Evolutionary conservation across 2,329 filamentous ascomycete species (phyloP).

Genomic region (Alternaria sp.): DNA sequence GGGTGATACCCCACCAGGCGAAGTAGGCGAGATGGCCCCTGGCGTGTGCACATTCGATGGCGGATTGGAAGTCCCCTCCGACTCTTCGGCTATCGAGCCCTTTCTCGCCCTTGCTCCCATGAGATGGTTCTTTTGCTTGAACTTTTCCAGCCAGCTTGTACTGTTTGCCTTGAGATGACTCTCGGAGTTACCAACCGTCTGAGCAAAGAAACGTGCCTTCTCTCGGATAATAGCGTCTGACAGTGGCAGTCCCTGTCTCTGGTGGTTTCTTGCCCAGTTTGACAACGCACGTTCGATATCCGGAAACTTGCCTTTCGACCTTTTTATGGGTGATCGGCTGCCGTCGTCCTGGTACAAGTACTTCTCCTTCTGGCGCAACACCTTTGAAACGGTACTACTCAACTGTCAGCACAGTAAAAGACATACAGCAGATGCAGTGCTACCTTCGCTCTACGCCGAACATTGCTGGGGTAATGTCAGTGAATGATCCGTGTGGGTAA

Average conservation of each 20-base stretch:
- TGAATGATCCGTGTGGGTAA: conserved; percentile 10
- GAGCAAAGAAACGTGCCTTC: conserved; percentile 82
- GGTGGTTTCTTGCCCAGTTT: conserved; percentile 85
- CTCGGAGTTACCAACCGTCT: conserved; percentile 74
- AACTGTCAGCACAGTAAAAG: conserved; percentile 27
- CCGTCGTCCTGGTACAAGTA: conserved; percentile 85
- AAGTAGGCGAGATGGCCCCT: conserved; percentile 74
- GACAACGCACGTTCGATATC: conserved; percentile 91
- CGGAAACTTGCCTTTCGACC: conserved; percentile 82
- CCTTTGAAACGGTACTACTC: conserved; percentile 95
- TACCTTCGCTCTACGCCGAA: conserved; percentile 99
- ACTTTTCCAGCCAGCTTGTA: conserved; percentile 87
- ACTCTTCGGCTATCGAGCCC: conserved; percentile 69
- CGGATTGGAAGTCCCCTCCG: conserved; percentile 67
- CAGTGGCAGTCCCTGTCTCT: conserved; percentile 76
- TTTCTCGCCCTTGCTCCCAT: conserved; percentile 64
- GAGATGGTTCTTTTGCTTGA: conserved; percentile 85
- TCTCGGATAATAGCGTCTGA: conserved; percentile 84
- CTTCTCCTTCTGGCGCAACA: conserved; percentile 91
- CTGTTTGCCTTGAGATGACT: conserved; percentile 75
- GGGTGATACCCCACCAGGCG: conserved; percentile 72
- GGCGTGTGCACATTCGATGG: conserved; percentile 69
- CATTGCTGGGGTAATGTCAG: conserved; percentile 65
- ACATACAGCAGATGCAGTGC: conserved; percentile 16
- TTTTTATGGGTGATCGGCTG: conserved; percentile 80